Evolutionary conservation across 306 rosid genomes (phyloP), one percentile per base, ranked within the genome.

Genomic region (Cicer yamashitae): DNA sequence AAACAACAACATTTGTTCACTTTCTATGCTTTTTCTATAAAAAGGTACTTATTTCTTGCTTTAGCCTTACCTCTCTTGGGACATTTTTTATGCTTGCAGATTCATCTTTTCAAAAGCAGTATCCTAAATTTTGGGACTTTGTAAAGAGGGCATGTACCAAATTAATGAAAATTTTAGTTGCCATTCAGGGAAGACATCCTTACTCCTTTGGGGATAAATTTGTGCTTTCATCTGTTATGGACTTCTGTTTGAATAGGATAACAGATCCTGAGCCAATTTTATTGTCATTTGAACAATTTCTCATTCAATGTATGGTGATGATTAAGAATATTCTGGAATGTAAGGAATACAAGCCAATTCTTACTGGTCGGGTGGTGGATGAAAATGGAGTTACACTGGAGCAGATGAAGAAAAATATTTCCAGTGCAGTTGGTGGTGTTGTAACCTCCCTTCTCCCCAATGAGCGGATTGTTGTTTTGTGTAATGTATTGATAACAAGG

Each of bases 251-350:
- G 83, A 90, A 82, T 77, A 94, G 84, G 82, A 94, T 94, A 85
- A 89, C 88, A 56, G 96, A 94, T 65, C 91, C 97, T 71, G 97
- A 90, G 80, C 91, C 93, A 59, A 87, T 77, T 82, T 54, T 85
- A 12, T 73, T 87, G 57, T 86, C 91, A 7, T 94, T 90, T 86
- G 97, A 91, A 86, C 91, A 84, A 86, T 94, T 91, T 85, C 88
- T 94, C 67, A 94, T 94, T 84, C 97, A 91, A 76, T 94, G 97
- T 84, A 94, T 94, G 97, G 91, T 91, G 48, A 86, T 90, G 96
- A 89, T 94, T 69, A 94, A 94, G 84, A 82, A 85, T 79, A 83
- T 87, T 68, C 86, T 94, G 86, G 97, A 94, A 86, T 94, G 98
- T 85, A 91, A 89, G 77, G 97, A 94, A 84, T 94, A 94, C 89